These are phyloP conservation scores for Furcasterigmium sp. DNA, from an alignment of 2,329 filamentous ascomycete species.

Conservation along the genomic window DNA sequence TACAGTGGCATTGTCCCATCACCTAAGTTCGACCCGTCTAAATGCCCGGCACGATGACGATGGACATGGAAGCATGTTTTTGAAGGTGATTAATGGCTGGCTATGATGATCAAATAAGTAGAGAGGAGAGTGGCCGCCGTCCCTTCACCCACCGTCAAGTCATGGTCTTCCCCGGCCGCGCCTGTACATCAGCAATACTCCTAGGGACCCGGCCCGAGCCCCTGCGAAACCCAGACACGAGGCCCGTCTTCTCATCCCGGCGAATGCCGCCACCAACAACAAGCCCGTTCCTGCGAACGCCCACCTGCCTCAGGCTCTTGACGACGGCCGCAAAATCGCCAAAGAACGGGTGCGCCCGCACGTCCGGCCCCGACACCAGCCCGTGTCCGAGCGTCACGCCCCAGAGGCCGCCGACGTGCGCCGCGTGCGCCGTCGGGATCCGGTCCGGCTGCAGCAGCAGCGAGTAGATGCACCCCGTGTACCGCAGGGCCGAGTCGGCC, in stretches of 20 bases:
- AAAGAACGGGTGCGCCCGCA: slow-evolving; percentile 48
- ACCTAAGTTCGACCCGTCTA: no score
- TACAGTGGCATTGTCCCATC: no score
- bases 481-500: slow-evolving; percentile 25
- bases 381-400: slow-evolving; percentile 58
- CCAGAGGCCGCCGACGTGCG: slow-evolving; percentile 41
- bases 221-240: slow-evolving; percentile 27
- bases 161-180: no score
- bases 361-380: slow-evolving; percentile 29
- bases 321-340: slow-evolving; percentile 42
- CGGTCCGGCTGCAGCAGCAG: slow-evolving; percentile 44
- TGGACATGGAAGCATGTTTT: no score
- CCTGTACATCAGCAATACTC: not conserved
- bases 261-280: slow-evolving; percentile 37
- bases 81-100: no score
- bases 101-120: no score
- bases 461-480: slow-evolving; percentile 51
- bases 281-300: slow-evolving; percentile 30
- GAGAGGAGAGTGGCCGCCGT: no score
- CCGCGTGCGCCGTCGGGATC: slow-evolving; percentile 41
- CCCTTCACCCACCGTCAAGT: no score
- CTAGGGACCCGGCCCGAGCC: not conserved
- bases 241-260: slow-evolving; percentile 29
- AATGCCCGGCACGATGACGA: no score
- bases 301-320: slow-evolving; percentile 27